phyloP scores from a whole-genome alignment of 768 basidiomycete species.

The Coprinopsis strossmayeri region DNA sequence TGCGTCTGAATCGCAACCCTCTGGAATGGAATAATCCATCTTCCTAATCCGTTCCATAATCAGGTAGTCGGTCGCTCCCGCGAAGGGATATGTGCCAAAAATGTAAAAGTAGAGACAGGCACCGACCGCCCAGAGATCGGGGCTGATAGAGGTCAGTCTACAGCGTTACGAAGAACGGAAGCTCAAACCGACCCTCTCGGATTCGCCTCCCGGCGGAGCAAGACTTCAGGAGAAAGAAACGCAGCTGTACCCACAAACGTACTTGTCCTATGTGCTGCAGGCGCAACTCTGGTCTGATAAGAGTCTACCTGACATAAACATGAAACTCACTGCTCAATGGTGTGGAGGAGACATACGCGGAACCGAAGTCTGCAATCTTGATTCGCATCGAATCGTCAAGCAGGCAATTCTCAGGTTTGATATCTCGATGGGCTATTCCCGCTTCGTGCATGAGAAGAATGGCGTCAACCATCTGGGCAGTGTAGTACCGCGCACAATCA shows the following conservation, averaged over 20 bases:
- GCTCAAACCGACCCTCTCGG: conserved; percentile 55
- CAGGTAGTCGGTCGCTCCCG: conserved; percentile 85
- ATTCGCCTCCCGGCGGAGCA: conserved; percentile 67
- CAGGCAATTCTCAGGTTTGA: conserved; percentile 85
- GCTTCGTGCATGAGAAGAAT: conserved; percentile 87
- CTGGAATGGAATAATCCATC: conserved; percentile 81
- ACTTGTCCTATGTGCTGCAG: conserved; percentile 21
- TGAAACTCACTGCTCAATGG: conserved; percentile 17
- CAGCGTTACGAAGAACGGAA: conserved; percentile 1
- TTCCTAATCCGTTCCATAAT: conserved; percentile 93
- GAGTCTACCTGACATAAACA: not conserved
- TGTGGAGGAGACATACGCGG: conserved; percentile 64
- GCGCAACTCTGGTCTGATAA: conserved; percentile 1
- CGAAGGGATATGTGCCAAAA: conserved; percentile 86
- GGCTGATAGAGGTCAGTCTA: conserved; percentile 37
- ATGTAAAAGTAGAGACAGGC: conserved; percentile 94
- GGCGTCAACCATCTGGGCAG: conserved; percentile 86
- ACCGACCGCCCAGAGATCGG: conserved; percentile 94
- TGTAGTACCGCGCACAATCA: conserved; percentile 72
- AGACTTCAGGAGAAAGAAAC: conserved; percentile 23
- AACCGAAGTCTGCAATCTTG: conserved; percentile 97
- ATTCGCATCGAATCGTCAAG: conserved; percentile 83
- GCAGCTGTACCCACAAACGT: conserved; percentile 27
- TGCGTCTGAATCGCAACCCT: conserved; percentile 76
- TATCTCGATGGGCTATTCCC: conserved; percentile 87